Conservation (phyloP, 495 filamentous ascomycete species). For the Poronia punctata region DNA sequence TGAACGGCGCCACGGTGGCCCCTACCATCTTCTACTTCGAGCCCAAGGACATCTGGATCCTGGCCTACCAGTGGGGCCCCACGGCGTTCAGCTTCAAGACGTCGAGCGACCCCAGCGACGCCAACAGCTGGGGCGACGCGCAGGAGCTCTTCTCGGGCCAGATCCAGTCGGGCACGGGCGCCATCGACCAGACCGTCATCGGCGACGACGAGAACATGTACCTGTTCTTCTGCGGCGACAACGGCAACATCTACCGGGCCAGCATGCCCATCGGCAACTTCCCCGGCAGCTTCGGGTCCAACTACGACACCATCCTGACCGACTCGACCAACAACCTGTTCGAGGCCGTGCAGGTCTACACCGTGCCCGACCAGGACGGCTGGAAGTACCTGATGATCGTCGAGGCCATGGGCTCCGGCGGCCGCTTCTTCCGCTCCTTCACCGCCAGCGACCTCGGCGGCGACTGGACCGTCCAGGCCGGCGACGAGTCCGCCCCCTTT, state of each 20-base stretch:
- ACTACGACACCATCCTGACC: slow-evolving; percentile 39
- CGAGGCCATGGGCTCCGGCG: slow-evolving; percentile 49
- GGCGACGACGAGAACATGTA: slow-evolving; percentile 51
- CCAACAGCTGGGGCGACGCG: slow-evolving; percentile 46
- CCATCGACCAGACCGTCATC: slow-evolving; percentile 55
- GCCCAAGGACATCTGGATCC: slow-evolving; percentile 52
- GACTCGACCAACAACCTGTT: slow-evolving; percentile 51
- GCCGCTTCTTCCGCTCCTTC: slow-evolving; percentile 60
- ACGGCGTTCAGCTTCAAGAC: slow-evolving; percentile 52
- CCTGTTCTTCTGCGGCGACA: slow-evolving; percentile 58
- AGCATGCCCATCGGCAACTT: slow-evolving; percentile 52
- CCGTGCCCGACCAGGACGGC: slow-evolving; percentile 38
- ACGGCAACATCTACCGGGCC: slow-evolving; percentile 55
- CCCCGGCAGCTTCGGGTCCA: slow-evolving; percentile 49
- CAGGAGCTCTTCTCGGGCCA: slow-evolving; percentile 49
- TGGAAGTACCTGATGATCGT: slow-evolving; percentile 54
- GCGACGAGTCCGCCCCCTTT: slow-evolving; percentile 46
- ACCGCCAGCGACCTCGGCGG: slow-evolving; percentile 48
- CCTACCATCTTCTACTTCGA: slow-evolving; percentile 55
- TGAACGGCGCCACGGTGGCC: slow-evolving; percentile 43
- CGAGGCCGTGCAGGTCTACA: slow-evolving; percentile 60
- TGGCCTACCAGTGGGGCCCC: slow-evolving; percentile 54
- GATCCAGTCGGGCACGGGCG: slow-evolving; percentile 42
- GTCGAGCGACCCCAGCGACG: slow-evolving; percentile 48
- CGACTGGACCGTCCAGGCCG: slow-evolving; percentile 47